Conservation (phyloP, 768 basidiomycete genomes). For the Boletus fagicola region DNA sequence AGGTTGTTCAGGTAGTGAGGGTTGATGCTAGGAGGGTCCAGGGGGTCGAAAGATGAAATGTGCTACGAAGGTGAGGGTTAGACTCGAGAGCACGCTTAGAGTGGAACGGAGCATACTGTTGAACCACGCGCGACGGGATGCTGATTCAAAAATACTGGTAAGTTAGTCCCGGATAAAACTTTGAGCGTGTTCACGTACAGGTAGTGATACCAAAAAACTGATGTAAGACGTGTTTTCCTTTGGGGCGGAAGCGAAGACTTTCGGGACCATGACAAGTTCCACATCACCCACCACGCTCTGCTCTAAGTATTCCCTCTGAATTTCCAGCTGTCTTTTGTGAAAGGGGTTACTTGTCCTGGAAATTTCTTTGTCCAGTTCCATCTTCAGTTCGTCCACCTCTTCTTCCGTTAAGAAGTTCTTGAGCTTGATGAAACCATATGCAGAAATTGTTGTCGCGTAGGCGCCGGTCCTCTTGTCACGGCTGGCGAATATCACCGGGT, state of each 20-base stretch:
- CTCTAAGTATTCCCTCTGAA: constrained; percentile 10
- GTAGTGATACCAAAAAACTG: constrained; percentile 6
- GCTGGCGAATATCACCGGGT: not conserved
- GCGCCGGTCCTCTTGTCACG: constrained; percentile 11
- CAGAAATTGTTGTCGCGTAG: constrained; percentile 17
- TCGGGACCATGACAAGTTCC: constrained; percentile 20
- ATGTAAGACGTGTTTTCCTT: constrained; percentile 13
- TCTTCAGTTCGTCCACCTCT: constrained; percentile 16
- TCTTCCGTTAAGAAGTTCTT: constrained; percentile 8
- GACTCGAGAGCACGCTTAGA: not conserved
- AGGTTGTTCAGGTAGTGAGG: constrained; percentile 14
- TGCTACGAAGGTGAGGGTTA: constrained; percentile 9
- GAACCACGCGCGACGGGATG: constrained; percentile 22
- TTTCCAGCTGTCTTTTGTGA: constrained; percentile 15
- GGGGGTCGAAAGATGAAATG: constrained; percentile 15
- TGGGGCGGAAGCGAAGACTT: constrained; percentile 10
- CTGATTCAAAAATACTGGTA: not conserved
- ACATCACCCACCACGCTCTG: constrained; percentile 10
- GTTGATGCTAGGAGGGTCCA: constrained; percentile 12
- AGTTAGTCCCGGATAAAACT: not conserved
- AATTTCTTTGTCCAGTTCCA: constrained; percentile 9
- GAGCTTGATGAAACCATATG: constrained; percentile 21
- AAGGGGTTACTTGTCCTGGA: not conserved
- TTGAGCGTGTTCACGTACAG: constrained; percentile 7
- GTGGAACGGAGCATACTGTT: constrained; percentile 2